Conservation (phyloP, 306 rosid species). For the Luffa acutangula region DNA sequence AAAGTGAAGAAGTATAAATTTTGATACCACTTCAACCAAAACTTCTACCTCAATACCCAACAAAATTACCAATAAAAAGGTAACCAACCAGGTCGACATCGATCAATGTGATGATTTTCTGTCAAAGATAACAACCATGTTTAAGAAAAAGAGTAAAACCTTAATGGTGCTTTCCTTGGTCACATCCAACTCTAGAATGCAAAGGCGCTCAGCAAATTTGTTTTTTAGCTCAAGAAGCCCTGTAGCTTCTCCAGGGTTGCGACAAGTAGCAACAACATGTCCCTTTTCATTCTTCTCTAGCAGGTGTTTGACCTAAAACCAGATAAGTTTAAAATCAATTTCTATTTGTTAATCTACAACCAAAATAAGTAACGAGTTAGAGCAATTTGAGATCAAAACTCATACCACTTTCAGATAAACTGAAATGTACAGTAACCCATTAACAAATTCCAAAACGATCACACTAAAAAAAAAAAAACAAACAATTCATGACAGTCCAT, state of each 20-base stretch:
- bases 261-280: conserved; percentile 77
- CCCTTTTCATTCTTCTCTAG: conserved; percentile 67
- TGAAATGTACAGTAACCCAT: background rate
- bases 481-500: background rate
- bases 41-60: background rate
- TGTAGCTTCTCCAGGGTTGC: conserved; percentile 52
- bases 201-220: conserved; percentile 51
- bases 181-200: conserved; percentile 50
- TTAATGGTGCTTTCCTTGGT: conserved; percentile 76
- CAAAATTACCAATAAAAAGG: background rate
- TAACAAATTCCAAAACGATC: background rate
- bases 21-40: background rate
- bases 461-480: background rate
- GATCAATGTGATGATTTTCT: background rate
- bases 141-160: conserved; percentile 28
- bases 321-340: background rate
- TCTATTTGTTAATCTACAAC: background rate
- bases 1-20: background rate
- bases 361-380: background rate
- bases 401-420: background rate
- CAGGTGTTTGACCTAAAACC: conserved; percentile 63
- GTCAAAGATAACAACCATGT: background rate
- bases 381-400: background rate
- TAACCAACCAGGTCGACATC: background rate
- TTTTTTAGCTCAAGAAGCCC: conserved; percentile 56